Percentiles rank a stretch among this genome's conserved stretches.
phyloP scores from a whole-genome alignment of 352 stramenopile species.

The Phytophthora agathidicida region DNA sequence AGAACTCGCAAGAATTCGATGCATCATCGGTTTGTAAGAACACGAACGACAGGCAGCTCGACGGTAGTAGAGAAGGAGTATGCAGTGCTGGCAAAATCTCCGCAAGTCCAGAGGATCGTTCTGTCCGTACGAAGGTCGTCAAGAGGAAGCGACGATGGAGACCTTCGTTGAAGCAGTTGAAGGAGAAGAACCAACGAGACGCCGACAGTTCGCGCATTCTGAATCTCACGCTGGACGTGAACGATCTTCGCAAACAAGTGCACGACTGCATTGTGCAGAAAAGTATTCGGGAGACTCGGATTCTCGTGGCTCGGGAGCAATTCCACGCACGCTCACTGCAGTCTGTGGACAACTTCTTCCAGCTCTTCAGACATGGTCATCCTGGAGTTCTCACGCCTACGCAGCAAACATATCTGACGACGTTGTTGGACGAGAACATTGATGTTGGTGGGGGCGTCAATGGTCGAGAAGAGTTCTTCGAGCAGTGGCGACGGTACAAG shows the following conservation, averaged over 20 bases:
- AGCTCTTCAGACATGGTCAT: slow-evolving; percentile 35
- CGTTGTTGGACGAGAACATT: slow-evolving; percentile 19
- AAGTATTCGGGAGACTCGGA: slow-evolving; percentile 26
- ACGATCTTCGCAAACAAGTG: slow-evolving; percentile 35
- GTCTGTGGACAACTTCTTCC: slow-evolving; percentile 39
- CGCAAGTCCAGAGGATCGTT: too few species aligned
- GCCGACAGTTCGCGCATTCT: slow-evolving; percentile 20
- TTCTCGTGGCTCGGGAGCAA: slow-evolving; percentile 29
- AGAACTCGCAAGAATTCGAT: too few species aligned
- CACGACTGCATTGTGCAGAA: slow-evolving; percentile 27
- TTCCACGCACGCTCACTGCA: slow-evolving; percentile 33
- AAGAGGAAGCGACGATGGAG: slow-evolving; percentile 13
- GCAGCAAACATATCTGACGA: slow-evolving; percentile 28
- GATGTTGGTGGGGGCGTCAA: slow-evolving; percentile 8
- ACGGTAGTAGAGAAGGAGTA: neutral
- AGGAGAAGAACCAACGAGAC: slow-evolving; percentile 19
- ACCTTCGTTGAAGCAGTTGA: slow-evolving; percentile 1
- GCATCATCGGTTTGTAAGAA: neutral
- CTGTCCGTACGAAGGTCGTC: too few species aligned
- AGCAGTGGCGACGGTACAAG: slow-evolving; percentile 51
- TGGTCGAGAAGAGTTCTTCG: slow-evolving; percentile 32
- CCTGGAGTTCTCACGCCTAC: neutral
- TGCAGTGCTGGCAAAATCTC: too few species aligned
- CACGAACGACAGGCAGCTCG: slow-evolving; percentile 11
- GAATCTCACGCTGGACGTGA: slow-evolving; percentile 39